Evolutionary conservation across 495 filamentous ascomycete genomes (phyloP).

Genomic region (Neurospora sp.): DNA sequence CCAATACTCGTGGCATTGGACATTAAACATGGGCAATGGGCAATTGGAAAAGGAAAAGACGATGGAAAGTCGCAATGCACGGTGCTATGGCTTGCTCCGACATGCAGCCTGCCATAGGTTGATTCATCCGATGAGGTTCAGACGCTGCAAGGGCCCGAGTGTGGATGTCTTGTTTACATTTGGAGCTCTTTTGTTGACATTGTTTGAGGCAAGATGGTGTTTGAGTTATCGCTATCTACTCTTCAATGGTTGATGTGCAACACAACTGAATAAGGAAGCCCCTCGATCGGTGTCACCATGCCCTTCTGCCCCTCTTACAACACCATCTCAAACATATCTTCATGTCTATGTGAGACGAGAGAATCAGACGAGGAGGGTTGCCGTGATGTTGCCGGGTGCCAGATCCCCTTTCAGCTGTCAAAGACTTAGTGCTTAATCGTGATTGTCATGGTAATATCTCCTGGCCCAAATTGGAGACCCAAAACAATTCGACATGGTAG

Average conservation of each 20-base stretch:
- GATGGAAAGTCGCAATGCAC: not conserved
- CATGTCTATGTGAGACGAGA: not conserved
- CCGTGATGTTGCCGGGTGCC: not conserved
- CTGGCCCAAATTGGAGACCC: not conserved
- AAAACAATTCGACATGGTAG: not conserved
- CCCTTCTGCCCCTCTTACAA: not conserved
- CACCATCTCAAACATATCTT: not conserved
- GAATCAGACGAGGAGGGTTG: not conserved
- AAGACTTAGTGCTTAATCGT: not conserved
- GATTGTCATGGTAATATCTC: not conserved
- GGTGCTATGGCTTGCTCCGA: not conserved
- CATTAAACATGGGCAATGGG: not conserved
- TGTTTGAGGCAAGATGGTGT: not conserved
- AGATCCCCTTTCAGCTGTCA: not conserved
- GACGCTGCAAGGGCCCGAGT: not conserved
- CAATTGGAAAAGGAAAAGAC: not conserved
- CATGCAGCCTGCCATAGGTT: not conserved
- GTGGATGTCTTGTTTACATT: not conserved
- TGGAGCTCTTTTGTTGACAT: not conserved
- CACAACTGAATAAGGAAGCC: not conserved
- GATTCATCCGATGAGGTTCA: not conserved
- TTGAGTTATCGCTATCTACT: not conserved
- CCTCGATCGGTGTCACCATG: not conserved
- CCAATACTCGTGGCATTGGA: not conserved
- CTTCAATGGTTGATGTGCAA: not conserved